Evolutionary conservation across 306 rosid species (phyloP).

Genomic region (Quillaja saponaria): DNA sequence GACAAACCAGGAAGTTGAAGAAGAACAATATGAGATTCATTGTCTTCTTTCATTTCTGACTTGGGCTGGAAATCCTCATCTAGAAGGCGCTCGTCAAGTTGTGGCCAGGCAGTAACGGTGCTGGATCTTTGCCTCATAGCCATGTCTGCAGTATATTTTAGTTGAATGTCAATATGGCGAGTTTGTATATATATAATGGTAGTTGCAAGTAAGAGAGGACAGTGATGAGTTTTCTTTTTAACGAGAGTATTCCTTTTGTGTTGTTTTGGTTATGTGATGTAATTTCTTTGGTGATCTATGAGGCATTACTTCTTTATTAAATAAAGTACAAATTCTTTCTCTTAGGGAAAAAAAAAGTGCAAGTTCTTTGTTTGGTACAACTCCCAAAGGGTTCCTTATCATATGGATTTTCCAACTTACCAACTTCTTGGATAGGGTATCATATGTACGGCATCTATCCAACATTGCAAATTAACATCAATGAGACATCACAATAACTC

Average conservation of each 20-base stretch:
- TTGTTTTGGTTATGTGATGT: constrained; percentile 23
- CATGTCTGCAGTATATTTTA: constrained; percentile 35
- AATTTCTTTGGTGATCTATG: constrained; percentile 1
- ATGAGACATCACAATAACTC: too few species aligned
- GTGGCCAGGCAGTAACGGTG: constrained; percentile 26
- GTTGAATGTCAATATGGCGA: not conserved
- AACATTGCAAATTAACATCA: too few species aligned
- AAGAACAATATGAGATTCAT: constrained; percentile 27
- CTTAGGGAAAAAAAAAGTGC: too few species aligned
- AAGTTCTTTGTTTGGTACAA: too few species aligned
- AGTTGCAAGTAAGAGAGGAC: not conserved
- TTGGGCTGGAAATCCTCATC: constrained; percentile 45
- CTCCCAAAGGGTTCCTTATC: too few species aligned
- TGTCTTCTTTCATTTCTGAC: constrained; percentile 42
- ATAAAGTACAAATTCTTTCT: constrained; percentile 37
- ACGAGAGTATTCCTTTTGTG: constrained; percentile 38
- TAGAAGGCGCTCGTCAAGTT: constrained; percentile 23
- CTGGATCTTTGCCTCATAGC: constrained; percentile 33
- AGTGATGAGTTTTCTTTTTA: constrained; percentile 28
- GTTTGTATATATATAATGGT: not conserved
- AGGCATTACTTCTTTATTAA: constrained; percentile 38
- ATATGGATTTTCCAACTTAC: too few species aligned
- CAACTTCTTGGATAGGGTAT: too few species aligned
- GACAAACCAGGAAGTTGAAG: constrained; percentile 55
- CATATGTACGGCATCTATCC: too few species aligned